Conservation (phyloP, 2,329 filamentous ascomycete genomes). For the Fusarium sp. region DNA sequence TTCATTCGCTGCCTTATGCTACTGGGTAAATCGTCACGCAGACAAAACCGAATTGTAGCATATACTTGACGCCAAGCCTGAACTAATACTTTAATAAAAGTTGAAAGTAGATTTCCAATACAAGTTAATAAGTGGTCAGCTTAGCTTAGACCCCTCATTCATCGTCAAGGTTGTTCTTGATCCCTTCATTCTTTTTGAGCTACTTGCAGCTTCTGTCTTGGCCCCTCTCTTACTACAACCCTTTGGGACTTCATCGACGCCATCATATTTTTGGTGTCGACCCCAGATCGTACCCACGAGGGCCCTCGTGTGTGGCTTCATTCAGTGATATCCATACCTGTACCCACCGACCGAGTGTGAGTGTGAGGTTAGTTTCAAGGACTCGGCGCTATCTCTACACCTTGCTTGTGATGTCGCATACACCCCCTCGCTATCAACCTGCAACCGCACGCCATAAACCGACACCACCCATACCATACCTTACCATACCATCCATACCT, state of each 20-base stretch:
- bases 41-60: conserved; percentile 9
- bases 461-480: conserved; percentile 35
- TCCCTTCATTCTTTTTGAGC: conserved; percentile 20
- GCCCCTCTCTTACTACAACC: conserved; percentile 31
- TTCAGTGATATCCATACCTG: conserved; percentile 21
- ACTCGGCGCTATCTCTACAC: conserved; percentile 38
- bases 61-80: conserved; percentile 26
- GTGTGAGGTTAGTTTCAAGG: conserved; percentile 26
- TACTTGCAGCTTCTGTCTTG: conserved; percentile 36
- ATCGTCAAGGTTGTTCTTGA: conserved; percentile 26
- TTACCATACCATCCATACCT: conserved; percentile 6
- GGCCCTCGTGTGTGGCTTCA: conserved; percentile 20
- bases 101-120: conserved; percentile 1
- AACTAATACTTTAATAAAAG: conserved; percentile 11
- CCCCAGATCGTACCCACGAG: conserved; percentile 39
- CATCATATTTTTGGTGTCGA: conserved; percentile 29
- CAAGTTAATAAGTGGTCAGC: conserved; percentile 9
- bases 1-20: conserved; percentile 36
- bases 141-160: conserved; percentile 30
- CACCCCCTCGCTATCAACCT: conserved; percentile 37
- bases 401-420: conserved; percentile 12
- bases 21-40: conserved; percentile 29
- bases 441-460: conserved; percentile 43
- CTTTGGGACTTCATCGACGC: conserved; percentile 40
- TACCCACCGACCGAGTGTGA: conserved; percentile 7